Evolutionary conservation across 208 protist genomes (phyloP).

Genomic region (Leishmania arabica): DNA sequence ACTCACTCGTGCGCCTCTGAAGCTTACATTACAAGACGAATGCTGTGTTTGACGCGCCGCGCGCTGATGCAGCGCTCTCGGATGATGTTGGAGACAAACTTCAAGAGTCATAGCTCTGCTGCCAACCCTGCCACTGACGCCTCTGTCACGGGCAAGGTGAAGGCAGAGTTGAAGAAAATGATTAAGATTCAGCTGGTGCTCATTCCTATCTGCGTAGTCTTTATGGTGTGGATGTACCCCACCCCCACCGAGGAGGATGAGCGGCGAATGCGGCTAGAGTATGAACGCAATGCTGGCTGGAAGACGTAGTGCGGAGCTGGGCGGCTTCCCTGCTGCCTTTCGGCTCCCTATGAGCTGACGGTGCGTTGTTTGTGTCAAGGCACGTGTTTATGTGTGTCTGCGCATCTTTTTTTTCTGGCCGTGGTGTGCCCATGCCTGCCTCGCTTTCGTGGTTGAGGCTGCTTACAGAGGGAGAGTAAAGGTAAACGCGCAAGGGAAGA

Average conservation of each 20-base stretch:
- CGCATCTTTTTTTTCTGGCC: neutral
- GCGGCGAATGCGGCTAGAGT: slow-evolving; percentile 68
- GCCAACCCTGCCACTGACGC: slow-evolving; percentile 38
- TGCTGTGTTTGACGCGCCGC: slow-evolving; percentile 49
- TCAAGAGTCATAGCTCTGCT: slow-evolving; percentile 49
- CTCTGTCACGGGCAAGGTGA: slow-evolving; percentile 61
- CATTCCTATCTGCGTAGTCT: slow-evolving; percentile 57
- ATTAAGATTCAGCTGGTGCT: slow-evolving; percentile 81
- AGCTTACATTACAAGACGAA: slow-evolving; percentile 1
- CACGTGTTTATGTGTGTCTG: neutral
- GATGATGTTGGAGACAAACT: slow-evolving; percentile 44
- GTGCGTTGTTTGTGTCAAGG: neutral
- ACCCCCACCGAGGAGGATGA: slow-evolving; percentile 69
- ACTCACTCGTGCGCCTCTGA: too few species aligned
- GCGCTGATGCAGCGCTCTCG: slow-evolving; percentile 35
- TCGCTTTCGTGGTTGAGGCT: neutral
- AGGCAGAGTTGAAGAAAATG: slow-evolving; percentile 78
- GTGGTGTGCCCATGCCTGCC: neutral
- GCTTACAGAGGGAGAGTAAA: neutral
- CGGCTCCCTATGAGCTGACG: neutral
- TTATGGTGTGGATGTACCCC: slow-evolving; percentile 74
- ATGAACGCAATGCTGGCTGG: slow-evolving; percentile 84
- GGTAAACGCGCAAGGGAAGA: neutral
- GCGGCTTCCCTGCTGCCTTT: neutral
- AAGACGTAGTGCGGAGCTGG: slow-evolving; percentile 59